Evolutionary conservation across 2,329 filamentous ascomycete species (phyloP).

Genomic region (Ilyonectria sp.): DNA sequence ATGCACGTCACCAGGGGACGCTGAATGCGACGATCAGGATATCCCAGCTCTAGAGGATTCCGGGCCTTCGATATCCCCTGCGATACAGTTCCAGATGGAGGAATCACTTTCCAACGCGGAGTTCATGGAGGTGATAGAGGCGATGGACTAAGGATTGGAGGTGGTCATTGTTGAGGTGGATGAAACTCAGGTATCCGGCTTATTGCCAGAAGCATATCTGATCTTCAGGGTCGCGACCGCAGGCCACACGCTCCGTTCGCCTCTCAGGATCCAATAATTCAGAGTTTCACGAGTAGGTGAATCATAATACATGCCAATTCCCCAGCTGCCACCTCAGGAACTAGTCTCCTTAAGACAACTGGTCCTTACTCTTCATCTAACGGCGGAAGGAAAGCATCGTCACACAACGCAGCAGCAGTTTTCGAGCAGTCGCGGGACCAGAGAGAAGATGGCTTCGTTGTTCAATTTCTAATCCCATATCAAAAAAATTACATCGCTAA

Average conservation of each 20-base stretch:
- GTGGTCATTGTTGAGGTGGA: no score
- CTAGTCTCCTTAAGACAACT: neutral
- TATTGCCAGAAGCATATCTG: neutral
- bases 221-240: no score
- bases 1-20: neutral
- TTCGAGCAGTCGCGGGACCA: no score
- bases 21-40: neutral
- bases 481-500: slow-evolving; percentile 25
- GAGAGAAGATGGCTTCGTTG: neutral
- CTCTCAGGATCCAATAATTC: no score
- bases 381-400: neutral
- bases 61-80: no score
- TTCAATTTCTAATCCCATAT: slow-evolving; percentile 21
- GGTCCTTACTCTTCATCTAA: neutral
- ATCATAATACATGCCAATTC: no score
- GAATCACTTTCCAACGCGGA: no score
- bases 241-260: no score
- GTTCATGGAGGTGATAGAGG: neutral
- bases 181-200: neutral
- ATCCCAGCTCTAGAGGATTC: neutral
- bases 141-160: neutral
- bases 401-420: no score
- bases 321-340: neutral
- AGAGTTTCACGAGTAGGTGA: no score
- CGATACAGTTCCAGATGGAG: neutral